Conservation (phyloP, 495 filamentous ascomycete genomes). For the Lichenothelia convexa region DNA sequence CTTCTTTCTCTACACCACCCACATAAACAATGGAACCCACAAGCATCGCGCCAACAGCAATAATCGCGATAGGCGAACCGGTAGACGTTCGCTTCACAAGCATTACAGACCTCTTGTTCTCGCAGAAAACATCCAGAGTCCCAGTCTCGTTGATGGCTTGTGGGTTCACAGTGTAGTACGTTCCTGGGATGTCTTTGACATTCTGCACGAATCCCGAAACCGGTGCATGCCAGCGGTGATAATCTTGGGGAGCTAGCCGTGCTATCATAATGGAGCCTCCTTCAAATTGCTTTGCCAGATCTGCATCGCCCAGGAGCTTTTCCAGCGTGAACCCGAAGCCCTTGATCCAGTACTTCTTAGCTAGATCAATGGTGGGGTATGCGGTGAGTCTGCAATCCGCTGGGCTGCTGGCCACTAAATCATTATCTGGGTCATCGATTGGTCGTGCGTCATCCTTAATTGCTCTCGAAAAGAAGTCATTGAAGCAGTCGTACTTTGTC, state of each 20-base stretch:
- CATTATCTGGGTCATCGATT: constrained; percentile 6
- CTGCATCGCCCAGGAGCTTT: constrained; percentile 6
- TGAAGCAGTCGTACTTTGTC: constrained; percentile 15
- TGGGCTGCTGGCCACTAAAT: constrained; percentile 5
- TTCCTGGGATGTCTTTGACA: constrained; percentile 11
- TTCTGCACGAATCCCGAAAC: constrained; percentile 6
- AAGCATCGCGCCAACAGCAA: constrained; percentile 27
- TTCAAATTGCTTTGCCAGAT: constrained; percentile 9
- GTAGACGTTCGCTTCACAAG: constrained; percentile 17
- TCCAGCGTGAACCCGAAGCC: constrained; percentile 13
- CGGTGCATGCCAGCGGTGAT: constrained; percentile 14
- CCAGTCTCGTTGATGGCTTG: constrained; percentile 27
- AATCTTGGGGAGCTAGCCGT: constrained; percentile 14
- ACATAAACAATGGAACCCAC: constrained; percentile 26
- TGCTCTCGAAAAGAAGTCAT: constrained; percentile 13
- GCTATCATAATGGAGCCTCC: constrained; percentile 11
- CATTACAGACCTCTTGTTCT: constrained; percentile 26
- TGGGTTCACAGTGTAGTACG: constrained; percentile 26
- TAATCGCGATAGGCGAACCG: constrained; percentile 19
- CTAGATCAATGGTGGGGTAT: constrained; percentile 12
- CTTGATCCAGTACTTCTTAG: constrained; percentile 17
- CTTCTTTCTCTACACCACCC: constrained; percentile 12
- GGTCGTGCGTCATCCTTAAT: constrained; percentile 12
- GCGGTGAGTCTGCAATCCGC: constrained; percentile 14
- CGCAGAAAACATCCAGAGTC: constrained; percentile 26